phyloP scores from a whole-genome alignment of 495 filamentous ascomycete genomes.

The Cudoniella acicularis region DNA sequence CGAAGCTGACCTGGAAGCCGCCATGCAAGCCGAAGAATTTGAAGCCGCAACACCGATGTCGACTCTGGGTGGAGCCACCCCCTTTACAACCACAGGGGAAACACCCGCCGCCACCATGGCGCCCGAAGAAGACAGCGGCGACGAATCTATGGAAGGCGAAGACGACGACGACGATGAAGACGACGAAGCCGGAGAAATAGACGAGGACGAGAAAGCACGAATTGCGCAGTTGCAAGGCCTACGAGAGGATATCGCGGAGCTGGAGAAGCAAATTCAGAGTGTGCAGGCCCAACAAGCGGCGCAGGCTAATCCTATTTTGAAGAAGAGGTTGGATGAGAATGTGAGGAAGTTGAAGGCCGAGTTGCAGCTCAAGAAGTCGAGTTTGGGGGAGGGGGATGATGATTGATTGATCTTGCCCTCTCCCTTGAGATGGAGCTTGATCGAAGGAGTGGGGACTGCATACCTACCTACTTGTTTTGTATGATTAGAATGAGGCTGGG shows the following conservation, averaged over 20 bases:
- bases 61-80: slow-evolving; percentile 12
- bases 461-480: no score
- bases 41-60: slow-evolving; percentile 20
- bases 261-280: slow-evolving; percentile 41
- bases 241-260: slow-evolving; percentile 52
- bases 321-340: slow-evolving; percentile 47
- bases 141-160: slow-evolving; percentile 38
- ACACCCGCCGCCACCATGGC: slow-evolving; percentile 28
- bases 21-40: slow-evolving; percentile 32
- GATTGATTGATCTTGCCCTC: slow-evolving; percentile 23
- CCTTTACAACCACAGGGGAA: slow-evolving; percentile 2
- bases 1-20: slow-evolving; percentile 38
- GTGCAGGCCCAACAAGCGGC: slow-evolving; percentile 34
- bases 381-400: slow-evolving; percentile 44
- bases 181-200: slow-evolving; percentile 44
- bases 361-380: slow-evolving; percentile 54
- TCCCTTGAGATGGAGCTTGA: no score
- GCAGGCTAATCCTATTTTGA: slow-evolving; percentile 44
- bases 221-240: slow-evolving; percentile 43
- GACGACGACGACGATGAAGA: slow-evolving; percentile 41
- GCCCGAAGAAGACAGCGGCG: slow-evolving; percentile 34
- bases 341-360: slow-evolving; percentile 52
- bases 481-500: not conserved
- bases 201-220: slow-evolving; percentile 42
- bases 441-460: no score